Percentiles rank a stretch among this genome's conserved stretches.
Evolutionary conservation across 2,329 filamentous ascomycete genomes (phyloP).

Genomic region (Fusarium tricinctum): DNA sequence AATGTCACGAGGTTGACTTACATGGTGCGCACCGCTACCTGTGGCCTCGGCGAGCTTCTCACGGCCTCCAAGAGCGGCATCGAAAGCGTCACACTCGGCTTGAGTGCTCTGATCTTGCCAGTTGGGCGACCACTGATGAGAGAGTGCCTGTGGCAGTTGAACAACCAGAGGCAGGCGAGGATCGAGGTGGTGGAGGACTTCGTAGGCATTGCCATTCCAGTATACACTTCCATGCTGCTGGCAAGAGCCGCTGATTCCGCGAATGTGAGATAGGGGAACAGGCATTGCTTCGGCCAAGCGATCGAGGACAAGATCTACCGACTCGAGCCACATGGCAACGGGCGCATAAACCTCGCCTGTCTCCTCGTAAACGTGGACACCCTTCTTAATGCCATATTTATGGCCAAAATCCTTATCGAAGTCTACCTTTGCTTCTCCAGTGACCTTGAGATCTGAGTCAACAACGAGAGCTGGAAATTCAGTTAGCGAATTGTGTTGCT

Average conservation of each 20-base stretch:
- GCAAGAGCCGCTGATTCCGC: constrained; percentile 89
- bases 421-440: constrained; percentile 90
- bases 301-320: constrained; percentile 85
- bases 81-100: constrained; percentile 89
- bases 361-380: constrained; percentile 83
- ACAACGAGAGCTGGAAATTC: constrained; percentile 80
- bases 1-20: constrained; percentile 59
- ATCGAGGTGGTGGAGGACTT: constrained; percentile 72
- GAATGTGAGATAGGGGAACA: constrained; percentile 77
- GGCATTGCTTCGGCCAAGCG: constrained; percentile 76
- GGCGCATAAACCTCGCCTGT: constrained; percentile 94
- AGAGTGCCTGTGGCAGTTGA: constrained; percentile 80
- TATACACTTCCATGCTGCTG: constrained; percentile 99
- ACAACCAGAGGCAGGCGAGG: constrained; percentile 73
- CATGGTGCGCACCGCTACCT: constrained; percentile 94
- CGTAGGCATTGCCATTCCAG: constrained; percentile 81
- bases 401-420: constrained; percentile 86
- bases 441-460: constrained; percentile 82
- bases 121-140: constrained; percentile 90
- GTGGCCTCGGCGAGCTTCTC: constrained; percentile 82
- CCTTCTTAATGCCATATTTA: constrained; percentile 87
- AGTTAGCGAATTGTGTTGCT: constrained; percentile 16
- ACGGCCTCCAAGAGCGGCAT: constrained; percentile 75
- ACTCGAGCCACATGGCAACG: constrained; percentile 94
- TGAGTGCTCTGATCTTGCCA: constrained; percentile 99